A percentile compares a stretch with the other conserved stretches of the same genome.
Conservation (phyloP, 495 filamentous ascomycete species). For the Talaromyces wortmannii region DNA sequence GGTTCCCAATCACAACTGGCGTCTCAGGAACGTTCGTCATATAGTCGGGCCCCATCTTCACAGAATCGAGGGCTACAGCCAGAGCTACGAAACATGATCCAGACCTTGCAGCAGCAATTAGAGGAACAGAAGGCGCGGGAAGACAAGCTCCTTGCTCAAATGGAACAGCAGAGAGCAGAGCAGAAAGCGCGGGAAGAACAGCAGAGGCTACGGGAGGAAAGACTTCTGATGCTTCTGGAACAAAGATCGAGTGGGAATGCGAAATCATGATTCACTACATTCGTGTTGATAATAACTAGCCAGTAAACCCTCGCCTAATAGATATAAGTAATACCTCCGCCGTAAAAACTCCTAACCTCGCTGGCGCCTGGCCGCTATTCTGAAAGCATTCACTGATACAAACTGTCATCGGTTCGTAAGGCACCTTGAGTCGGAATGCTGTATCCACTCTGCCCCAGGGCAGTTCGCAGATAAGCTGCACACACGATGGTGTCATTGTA, state of each 20-base stretch:
- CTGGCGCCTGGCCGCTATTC: too few species aligned
- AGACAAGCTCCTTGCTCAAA: not conserved
- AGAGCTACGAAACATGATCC: constrained; percentile 3
- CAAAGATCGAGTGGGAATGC: too few species aligned
- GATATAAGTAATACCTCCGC: too few species aligned
- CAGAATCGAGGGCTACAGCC: not conserved
- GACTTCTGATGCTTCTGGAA: not conserved
- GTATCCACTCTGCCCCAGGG: not conserved
- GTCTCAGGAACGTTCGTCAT: not conserved
- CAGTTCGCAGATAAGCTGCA: not conserved
- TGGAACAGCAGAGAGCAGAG: not conserved
- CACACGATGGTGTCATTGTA: not conserved
- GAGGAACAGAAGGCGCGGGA: not conserved
- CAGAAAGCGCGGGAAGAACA: too few species aligned
- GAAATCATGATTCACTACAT: too few species aligned
- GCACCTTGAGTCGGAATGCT: constrained; percentile 3
- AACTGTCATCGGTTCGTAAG: not conserved
- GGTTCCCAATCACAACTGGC: not conserved
- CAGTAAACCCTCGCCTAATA: too few species aligned
- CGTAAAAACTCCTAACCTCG: too few species aligned
- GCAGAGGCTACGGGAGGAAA: too few species aligned
- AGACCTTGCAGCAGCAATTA: not conserved
- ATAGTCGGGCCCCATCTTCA: not conserved
- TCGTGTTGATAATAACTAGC: too few species aligned
- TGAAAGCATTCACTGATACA: too few species aligned